Evolutionary conservation across 2,329 filamentous ascomycete species (phyloP).

Genomic region (Monosporascus ibericus): DNA sequence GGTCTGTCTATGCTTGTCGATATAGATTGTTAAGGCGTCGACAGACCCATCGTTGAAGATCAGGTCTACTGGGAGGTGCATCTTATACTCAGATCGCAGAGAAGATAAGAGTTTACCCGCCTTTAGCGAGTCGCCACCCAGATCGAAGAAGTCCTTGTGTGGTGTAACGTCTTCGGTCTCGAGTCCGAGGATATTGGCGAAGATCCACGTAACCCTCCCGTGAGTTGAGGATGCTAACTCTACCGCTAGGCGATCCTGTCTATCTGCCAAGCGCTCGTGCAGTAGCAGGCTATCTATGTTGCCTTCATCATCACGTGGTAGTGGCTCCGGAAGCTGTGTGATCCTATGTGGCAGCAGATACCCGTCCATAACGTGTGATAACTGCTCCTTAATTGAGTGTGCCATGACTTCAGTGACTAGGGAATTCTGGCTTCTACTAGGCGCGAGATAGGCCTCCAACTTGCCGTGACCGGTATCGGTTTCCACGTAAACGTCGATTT

Average conservation of each 20-base stretch:
- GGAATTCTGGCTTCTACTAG: not conserved
- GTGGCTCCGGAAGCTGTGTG: constrained; percentile 25
- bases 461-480: not conserved
- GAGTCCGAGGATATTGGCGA: constrained; percentile 38
- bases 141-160: constrained; percentile 39
- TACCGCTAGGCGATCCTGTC: constrained; percentile 9
- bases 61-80: constrained; percentile 43
- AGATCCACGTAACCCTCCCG: constrained; percentile 35
- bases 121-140: constrained; percentile 47
- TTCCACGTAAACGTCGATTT: constrained; percentile 3
- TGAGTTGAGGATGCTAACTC: constrained; percentile 16
- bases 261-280: constrained; percentile 23
- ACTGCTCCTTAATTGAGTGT: constrained; percentile 6
- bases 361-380: constrained; percentile 19
- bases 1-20: constrained; percentile 25
- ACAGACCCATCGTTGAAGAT: constrained; percentile 45
- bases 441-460: not conserved
- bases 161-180: constrained; percentile 30
- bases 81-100: constrained; percentile 42
- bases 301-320: constrained; percentile 27
- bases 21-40: constrained; percentile 29
- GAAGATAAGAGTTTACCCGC: constrained; percentile 46
- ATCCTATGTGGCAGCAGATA: constrained; percentile 33
- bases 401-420: not conserved
- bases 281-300: constrained; percentile 30